Conservation (phyloP, 495 filamentous ascomycete species). For the Cryomyces minteri region DNA sequence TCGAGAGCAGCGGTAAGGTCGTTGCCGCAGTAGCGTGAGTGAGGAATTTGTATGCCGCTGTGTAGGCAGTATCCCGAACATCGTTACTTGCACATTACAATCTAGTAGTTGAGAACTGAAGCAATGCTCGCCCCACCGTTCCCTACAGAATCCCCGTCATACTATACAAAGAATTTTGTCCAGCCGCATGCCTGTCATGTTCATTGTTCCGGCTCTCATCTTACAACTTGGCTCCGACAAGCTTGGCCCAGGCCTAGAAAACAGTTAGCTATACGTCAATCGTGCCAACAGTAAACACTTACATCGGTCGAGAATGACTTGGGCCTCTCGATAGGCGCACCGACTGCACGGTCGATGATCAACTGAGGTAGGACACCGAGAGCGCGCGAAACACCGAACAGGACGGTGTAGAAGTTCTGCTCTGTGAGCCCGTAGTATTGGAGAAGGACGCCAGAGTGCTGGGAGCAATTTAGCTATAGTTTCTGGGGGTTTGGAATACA, state of each 20-base stretch:
- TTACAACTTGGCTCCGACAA: conserved; percentile 84
- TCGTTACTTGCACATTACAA: too few species aligned
- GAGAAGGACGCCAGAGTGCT: conserved; percentile 91
- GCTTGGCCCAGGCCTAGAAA: conserved; percentile 38
- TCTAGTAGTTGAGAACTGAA: too few species aligned
- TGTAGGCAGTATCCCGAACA: too few species aligned
- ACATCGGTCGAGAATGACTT: conserved; percentile 97
- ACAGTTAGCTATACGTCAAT: too few species aligned
- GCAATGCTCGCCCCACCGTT: too few species aligned
- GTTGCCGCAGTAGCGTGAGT: too few species aligned
- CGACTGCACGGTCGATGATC: conserved; percentile 97
- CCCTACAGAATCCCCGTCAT: too few species aligned
- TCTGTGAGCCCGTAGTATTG: conserved; percentile 99
- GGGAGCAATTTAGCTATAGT: conserved; percentile 20
- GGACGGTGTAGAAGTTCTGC: conserved; percentile 98
- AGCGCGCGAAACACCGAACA: conserved; percentile 95
- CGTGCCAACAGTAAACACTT: conserved; percentile 22
- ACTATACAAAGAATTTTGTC: too few species aligned
- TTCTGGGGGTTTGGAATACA: conserved; percentile 16
- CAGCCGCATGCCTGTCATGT: too few species aligned
- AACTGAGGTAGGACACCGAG: conserved; percentile 96
- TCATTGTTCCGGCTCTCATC: neutral
- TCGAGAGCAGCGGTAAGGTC: too few species aligned
- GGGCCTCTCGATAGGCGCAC: conserved; percentile 68
- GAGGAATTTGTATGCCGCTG: too few species aligned